These are phyloP conservation scores for Nigrospora sphaerica DNA, from an alignment of 2,329 filamentous ascomycete species.

Conservation along the genomic window DNA sequence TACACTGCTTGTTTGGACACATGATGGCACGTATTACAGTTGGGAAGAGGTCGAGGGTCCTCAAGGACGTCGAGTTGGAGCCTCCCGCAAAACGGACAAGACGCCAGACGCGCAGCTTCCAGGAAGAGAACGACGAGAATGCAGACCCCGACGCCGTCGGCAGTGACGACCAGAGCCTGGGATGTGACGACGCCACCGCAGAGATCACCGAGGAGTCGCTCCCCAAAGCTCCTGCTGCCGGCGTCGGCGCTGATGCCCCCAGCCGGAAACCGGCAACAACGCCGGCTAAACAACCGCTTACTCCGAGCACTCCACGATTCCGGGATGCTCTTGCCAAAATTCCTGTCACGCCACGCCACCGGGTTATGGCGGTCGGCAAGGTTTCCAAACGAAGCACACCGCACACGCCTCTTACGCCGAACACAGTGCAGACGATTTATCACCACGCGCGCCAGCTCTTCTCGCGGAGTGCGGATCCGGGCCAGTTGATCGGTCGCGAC, in stretches of 20 bases:
- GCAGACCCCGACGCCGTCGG: constrained; percentile 45
- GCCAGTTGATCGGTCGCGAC: constrained; percentile 72
- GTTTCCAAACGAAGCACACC: constrained; percentile 73
- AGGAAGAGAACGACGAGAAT: constrained; percentile 58
- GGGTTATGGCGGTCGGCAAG: constrained; percentile 69
- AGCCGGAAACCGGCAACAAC: background rate
- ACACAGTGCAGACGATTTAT: constrained; percentile 68
- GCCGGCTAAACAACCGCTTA: constrained; percentile 37
- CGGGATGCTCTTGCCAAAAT: constrained; percentile 68
- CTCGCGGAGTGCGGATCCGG: constrained; percentile 67
- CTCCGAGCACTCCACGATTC: constrained; percentile 69
- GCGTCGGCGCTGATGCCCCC: too few species aligned
- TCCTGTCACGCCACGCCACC: constrained; percentile 75
- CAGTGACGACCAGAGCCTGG: constrained; percentile 13
- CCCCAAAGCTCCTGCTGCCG: background rate
- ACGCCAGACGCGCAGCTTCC: constrained; percentile 30
- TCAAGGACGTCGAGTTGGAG: constrained; percentile 15
- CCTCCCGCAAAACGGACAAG: constrained; percentile 39
- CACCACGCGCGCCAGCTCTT: constrained; percentile 84
- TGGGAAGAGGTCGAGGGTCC: background rate
- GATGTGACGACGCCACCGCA: constrained; percentile 23
- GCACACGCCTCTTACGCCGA: constrained; percentile 65
- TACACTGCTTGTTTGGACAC: background rate
- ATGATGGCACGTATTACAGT: constrained; percentile 26
- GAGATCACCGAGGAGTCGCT: constrained; percentile 26